Evolutionary conservation across 1,284 basidiomycete genomes (phyloP).

Genomic region (Sphaerobolus stellatus): DNA sequence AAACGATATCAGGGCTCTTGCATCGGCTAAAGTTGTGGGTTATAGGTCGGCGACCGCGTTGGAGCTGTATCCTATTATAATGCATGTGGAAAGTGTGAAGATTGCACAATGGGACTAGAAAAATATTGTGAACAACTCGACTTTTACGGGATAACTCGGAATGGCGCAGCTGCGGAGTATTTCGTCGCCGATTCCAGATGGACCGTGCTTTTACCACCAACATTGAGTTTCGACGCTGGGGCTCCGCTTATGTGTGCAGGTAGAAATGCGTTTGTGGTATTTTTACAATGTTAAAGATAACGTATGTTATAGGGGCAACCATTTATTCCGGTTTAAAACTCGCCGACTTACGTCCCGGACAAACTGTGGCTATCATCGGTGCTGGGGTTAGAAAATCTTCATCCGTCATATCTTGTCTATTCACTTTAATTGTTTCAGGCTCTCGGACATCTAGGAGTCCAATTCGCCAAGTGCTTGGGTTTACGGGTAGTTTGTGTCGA

Average conservation of each 20-base stretch:
- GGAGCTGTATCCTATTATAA: neutral
- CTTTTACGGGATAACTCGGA: conserved; percentile 7
- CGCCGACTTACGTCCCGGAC: conserved; percentile 5
- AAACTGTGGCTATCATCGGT: conserved; percentile 21
- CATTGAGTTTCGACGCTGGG: conserved; percentile 30
- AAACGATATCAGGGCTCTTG: no score
- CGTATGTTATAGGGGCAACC: conserved; percentile 6
- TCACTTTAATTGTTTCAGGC: conserved; percentile 1
- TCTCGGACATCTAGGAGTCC: conserved; percentile 21
- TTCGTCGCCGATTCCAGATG: conserved; percentile 22
- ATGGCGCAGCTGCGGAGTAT: conserved; percentile 36
- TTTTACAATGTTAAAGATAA: neutral
- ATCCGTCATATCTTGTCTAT: neutral
- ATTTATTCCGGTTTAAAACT: conserved; percentile 15
- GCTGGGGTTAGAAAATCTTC: conserved; percentile 10
- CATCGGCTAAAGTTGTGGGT: no score
- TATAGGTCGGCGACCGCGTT: neutral
- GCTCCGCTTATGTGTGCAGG: conserved; percentile 30
- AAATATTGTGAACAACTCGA: neutral
- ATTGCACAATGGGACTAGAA: neutral
- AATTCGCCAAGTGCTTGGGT: conserved; percentile 22
- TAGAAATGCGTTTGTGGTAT: neutral
- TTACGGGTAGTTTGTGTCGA: conserved; percentile 21
- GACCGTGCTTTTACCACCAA: conserved; percentile 29
- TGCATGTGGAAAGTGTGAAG: neutral